Evolutionary conservation across 73 alveolate species (phyloP).

Genomic region (Paramecium primaurelia): DNA sequence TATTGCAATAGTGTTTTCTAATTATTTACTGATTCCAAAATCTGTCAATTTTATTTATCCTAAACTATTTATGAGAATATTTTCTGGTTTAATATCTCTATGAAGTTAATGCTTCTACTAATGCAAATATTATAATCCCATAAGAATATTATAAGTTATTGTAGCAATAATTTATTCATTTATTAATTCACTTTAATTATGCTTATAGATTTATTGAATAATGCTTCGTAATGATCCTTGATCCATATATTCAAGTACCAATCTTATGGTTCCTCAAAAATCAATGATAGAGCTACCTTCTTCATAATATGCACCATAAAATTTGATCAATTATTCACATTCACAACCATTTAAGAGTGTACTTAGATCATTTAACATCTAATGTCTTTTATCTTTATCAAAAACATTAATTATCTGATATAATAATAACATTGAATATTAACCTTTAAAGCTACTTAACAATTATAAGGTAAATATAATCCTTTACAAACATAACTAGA

Average conservation of each 20-base stretch:
- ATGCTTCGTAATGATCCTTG: slow-evolving; percentile 73
- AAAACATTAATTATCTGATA: slow-evolving; percentile 67
- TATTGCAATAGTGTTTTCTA: slow-evolving; percentile 67
- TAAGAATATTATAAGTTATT: slow-evolving; percentile 65
- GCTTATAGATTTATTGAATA: slow-evolving; percentile 51
- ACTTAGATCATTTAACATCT: slow-evolving; percentile 69
- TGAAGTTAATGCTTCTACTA: slow-evolving; percentile 73
- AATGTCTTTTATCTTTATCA: slow-evolving; percentile 70
- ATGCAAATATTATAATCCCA: slow-evolving; percentile 75
- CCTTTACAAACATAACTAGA: slow-evolving; percentile 69
- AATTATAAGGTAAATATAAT: slow-evolving; percentile 57
- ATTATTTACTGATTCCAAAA: slow-evolving; percentile 82
- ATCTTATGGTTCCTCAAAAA: slow-evolving; percentile 48
- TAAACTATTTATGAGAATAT: slow-evolving; percentile 66
- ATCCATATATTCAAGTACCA: slow-evolving; percentile 83
- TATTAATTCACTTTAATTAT: slow-evolving; percentile 48
- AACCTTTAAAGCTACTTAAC: slow-evolving; percentile 65
- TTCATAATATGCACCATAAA: slow-evolving; percentile 84
- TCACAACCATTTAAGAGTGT: slow-evolving; percentile 26
- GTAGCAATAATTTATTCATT: slow-evolving; percentile 74
- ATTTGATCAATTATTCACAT: slow-evolving; percentile 63
- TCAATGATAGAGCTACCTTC: slow-evolving; percentile 70
- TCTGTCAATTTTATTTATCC: slow-evolving; percentile 83
- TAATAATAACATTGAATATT: background rate
- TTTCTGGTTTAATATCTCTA: slow-evolving; percentile 82